phyloP scores from a whole-genome alignment of 2,329 filamentous ascomycete species.

The Grosmannia huntii region DNA sequence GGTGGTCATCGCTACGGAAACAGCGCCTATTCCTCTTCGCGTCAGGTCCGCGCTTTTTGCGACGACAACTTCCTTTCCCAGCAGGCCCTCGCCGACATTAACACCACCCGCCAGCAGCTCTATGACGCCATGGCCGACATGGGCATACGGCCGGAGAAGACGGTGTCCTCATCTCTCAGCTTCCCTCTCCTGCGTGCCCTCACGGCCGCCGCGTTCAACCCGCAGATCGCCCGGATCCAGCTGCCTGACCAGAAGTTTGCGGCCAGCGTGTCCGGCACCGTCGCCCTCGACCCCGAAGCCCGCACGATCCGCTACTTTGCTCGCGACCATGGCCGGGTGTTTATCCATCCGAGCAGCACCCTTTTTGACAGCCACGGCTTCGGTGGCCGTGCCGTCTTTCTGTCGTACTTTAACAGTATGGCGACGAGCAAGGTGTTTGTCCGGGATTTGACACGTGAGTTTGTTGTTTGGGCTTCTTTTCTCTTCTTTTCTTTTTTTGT shows the following conservation, averaged over 20 bases:
- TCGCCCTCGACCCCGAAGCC: slow-evolving; percentile 87
- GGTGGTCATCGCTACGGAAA: no score
- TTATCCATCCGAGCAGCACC: slow-evolving; percentile 81
- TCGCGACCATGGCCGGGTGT: slow-evolving; percentile 73
- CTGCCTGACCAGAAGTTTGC: slow-evolving; percentile 95
- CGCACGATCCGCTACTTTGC: slow-evolving; percentile 87
- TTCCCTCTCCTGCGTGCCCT: slow-evolving; percentile 51
- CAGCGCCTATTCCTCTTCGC: slow-evolving; percentile 31
- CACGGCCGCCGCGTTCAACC: slow-evolving; percentile 62
- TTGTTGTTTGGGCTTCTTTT: slow-evolving; percentile 62
- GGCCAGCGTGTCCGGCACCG: slow-evolving; percentile 71
- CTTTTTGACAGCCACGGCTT: slow-evolving; percentile 76
- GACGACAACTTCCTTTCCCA: slow-evolving; percentile 73
- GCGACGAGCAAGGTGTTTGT: slow-evolving; percentile 87
- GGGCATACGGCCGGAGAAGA: slow-evolving; percentile 48
- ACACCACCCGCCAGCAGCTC: slow-evolving; percentile 76
- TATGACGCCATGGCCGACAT: slow-evolving; percentile 75
- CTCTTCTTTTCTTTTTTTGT: no score
- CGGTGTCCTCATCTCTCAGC: slow-evolving; percentile 16
- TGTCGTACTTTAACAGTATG: slow-evolving; percentile 88
- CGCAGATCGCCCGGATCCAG: slow-evolving; percentile 82
- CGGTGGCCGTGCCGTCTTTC: slow-evolving; percentile 59
- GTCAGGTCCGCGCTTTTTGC: slow-evolving; percentile 64
- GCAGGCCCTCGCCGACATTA: slow-evolving; percentile 77
- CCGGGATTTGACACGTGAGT: slow-evolving; percentile 79